These are phyloP conservation scores for Arxiozyma telluris DNA, from an alignment of 1,139 yeast genomes.

Conservation along the genomic window DNA sequence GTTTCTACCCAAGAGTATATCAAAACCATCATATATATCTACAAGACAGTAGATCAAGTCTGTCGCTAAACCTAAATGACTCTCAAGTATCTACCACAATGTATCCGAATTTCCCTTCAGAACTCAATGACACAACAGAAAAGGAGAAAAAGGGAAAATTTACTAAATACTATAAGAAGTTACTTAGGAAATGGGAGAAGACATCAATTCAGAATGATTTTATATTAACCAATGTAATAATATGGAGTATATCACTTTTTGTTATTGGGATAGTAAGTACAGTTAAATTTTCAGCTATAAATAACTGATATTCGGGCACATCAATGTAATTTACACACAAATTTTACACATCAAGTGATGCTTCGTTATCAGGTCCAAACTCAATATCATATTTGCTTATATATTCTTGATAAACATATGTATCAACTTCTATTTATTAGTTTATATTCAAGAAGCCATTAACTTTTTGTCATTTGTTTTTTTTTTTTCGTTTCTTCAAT, in stretches of 20 bases:
- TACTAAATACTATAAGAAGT: constrained; percentile 2
- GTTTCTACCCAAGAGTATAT: constrained; percentile 2
- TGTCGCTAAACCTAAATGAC: constrained; percentile 1
- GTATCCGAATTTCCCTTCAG: background rate
- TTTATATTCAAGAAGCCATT: background rate
- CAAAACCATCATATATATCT: background rate
- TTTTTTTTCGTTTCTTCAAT: no score
- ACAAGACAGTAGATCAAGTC: background rate
- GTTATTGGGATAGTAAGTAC: constrained; percentile 5
- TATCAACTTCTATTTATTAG: background rate
- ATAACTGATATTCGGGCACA: background rate
- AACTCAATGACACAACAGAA: background rate
- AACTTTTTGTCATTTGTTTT: background rate
- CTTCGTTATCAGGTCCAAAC: background rate
- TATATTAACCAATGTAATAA: constrained; percentile 10
- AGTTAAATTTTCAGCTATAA: background rate
- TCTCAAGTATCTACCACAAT: constrained; percentile 3
- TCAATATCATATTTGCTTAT: background rate
- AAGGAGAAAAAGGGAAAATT: background rate
- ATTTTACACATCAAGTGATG: background rate
- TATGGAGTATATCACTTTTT: constrained; percentile 14
- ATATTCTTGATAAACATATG: background rate
- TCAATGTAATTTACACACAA: background rate
- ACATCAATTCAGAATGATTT: constrained; percentile 10
- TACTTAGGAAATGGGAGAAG: constrained; percentile 12